Evolutionary conservation across 2,329 filamentous ascomycete genomes (phyloP), one percentile per base, ranked within the genome.

Genomic region (Thermochaetoides dissita): DNA sequence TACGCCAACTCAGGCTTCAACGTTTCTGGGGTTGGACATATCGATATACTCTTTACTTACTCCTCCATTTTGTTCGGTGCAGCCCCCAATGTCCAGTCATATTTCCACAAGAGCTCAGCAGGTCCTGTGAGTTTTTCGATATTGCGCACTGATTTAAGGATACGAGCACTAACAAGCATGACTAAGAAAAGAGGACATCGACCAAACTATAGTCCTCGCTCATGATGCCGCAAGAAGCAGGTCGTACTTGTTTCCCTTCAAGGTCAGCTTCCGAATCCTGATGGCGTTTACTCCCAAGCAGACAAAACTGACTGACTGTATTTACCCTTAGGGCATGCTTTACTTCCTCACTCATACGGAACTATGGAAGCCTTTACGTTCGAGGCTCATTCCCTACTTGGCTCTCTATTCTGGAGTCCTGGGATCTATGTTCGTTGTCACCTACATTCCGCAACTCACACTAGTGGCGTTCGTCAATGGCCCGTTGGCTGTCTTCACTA

Each of bases 161-260:
- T 24, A 24, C 17, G 17, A 5, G 17, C 10, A 17, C 41, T 51
- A 43, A 54, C 41, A 8, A 30, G 11, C 34, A 10, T 10, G 11
- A 10, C 29, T 34, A 48, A 78, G 74, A 36, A 67, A 75, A 49
- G 79, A 88, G 50, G 88, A 95, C 56, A 79, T 79, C 43, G 69
- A 74, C 46, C 76, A 79, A 49, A 73, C 83, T 42, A 76, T 68
- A 51, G 61, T 62, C 10, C 66, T 87, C 33, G 69, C 84, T 35
- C 63, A 70, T 34, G 76, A 85, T 54, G 84, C 85, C 30, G 74
- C 79, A 40, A 76, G 70, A 53, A 94, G 86, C 49, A 76, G 78
- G 39, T 76, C 87, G 24, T 94, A 91, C 57, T 62, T 93, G 49
- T 95, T 94, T 62, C 89, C 89, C 28, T 70, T 95, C 62, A 87